These are phyloP conservation scores for Voacanga thouarsii DNA, from an alignment of 257 asterid genomes.

Conservation along the genomic window DNA sequence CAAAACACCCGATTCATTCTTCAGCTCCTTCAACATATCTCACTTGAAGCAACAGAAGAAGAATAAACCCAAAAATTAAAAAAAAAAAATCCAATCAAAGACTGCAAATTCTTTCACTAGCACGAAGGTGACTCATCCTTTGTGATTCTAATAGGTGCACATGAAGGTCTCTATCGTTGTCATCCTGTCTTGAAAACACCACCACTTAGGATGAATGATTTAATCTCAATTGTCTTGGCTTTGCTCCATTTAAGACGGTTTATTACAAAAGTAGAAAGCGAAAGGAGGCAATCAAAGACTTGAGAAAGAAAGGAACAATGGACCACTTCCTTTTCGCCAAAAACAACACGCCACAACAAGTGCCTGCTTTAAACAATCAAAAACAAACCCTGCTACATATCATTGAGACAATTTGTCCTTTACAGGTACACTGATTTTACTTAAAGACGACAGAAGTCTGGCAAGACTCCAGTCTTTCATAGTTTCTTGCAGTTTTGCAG, in stretches of 20 bases:
- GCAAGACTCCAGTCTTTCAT: neutral
- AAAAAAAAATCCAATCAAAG: slow-evolving; percentile 5
- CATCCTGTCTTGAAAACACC: slow-evolving; percentile 4
- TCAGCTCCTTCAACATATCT: neutral
- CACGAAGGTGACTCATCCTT: neutral
- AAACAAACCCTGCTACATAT: neutral
- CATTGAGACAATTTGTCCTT: neutral
- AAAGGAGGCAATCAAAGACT: slow-evolving; percentile 2
- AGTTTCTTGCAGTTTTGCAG: neutral
- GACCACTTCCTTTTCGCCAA: slow-evolving; percentile 15
- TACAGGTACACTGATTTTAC: neutral
- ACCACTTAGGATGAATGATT: slow-evolving; percentile 12
- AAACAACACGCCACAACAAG: neutral
- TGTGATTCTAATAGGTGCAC: neutral
- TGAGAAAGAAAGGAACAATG: slow-evolving; percentile 7
- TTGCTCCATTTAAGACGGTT: slow-evolving; percentile 1
- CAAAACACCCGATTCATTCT: slow-evolving; percentile 2
- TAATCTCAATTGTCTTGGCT: slow-evolving; percentile 6
- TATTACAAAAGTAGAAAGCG: slow-evolving; percentile 9
- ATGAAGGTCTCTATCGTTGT: slow-evolving; percentile 4
- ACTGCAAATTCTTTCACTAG: neutral
- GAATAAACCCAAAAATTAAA: slow-evolving; percentile 4
- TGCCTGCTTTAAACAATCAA: neutral
- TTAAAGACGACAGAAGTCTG: neutral
- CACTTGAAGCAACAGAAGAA: neutral